phyloP scores from a whole-genome alignment of 306 rosid genomes.

The Alnus glutinosa region DNA sequence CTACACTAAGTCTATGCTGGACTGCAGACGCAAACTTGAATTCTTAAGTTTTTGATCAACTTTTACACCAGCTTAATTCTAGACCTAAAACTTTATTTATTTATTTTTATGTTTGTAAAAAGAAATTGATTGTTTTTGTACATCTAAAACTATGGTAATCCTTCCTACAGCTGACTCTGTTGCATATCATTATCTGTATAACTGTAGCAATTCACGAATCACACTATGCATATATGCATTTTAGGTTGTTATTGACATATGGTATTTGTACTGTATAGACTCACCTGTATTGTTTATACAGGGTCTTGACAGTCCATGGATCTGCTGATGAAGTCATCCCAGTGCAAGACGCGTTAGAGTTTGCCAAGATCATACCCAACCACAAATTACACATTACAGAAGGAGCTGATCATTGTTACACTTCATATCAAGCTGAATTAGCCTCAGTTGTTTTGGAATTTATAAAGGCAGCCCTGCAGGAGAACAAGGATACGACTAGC shows the following conservation, averaged over 20 bases:
- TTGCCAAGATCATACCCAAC: conserved; percentile 68
- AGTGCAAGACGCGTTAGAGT: conserved; percentile 59
- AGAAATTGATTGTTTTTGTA: too few relatives aligned
- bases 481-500: conserved; percentile 30
- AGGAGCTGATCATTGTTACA: conserved; percentile 70
- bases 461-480: conserved; percentile 50
- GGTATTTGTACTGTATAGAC: background rate
- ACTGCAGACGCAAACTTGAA: background rate
- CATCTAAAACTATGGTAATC: too few relatives aligned
- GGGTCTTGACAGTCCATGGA: conserved; percentile 84
- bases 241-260: background rate
- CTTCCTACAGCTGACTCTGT: too few relatives aligned
- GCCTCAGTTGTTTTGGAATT: conserved; percentile 44
- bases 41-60: too few relatives aligned
- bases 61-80: too few relatives aligned
- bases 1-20: background rate
- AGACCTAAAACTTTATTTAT: too few relatives aligned
- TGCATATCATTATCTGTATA: background rate
- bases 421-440: conserved; percentile 51
- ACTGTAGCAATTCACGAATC: background rate
- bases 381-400: conserved; percentile 57
- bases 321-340: conserved; percentile 54
- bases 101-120: too few relatives aligned
- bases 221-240: background rate
- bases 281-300: conserved; percentile 27